A percentile compares a stretch with the other conserved stretches of the same genome.
These are phyloP conservation scores for Tuber brumale DNA, from an alignment of 495 filamentous ascomycete genomes.

Conservation along the genomic window DNA sequence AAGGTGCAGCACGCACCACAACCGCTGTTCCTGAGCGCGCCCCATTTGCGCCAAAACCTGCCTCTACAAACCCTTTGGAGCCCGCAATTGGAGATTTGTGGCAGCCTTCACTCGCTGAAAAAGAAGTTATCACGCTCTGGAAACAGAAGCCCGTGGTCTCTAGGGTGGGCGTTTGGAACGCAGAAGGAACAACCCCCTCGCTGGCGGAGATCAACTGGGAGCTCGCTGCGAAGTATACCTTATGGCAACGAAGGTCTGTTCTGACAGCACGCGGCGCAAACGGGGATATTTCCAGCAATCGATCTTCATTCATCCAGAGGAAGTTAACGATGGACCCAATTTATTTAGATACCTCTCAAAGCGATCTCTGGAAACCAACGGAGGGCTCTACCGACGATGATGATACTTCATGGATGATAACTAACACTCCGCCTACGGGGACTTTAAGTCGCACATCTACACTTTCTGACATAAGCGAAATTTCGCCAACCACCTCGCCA, in stretches of 20 bases:
- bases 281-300: conserved; percentile 7
- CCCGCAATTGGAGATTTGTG: conserved; percentile 28
- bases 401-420: conserved; percentile 22
- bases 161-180: conserved; percentile 25
- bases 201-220: conserved; percentile 24
- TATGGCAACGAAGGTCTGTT: conserved; percentile 31
- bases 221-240: conserved; percentile 9
- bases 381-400: neutral
- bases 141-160: conserved; percentile 1
- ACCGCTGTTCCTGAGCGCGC: conserved; percentile 27
- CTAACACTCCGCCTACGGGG: conserved; percentile 17
- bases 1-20: conserved; percentile 34
- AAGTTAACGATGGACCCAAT: conserved; percentile 6
- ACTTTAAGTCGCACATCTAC: conserved; percentile 21
- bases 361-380: conserved; percentile 20
- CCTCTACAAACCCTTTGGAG: conserved; percentile 9
- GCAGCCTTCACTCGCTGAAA: neutral
- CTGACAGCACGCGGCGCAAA: conserved; percentile 11
- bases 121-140: conserved; percentile 18
- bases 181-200: conserved; percentile 23
- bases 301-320: conserved; percentile 5
- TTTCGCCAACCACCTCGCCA: conserved; percentile 12
- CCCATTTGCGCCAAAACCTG: conserved; percentile 27
- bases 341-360: neutral
- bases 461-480: conserved; percentile 27